These are phyloP conservation scores for Ambrosiella beaveri DNA, from an alignment of 2,329 filamentous ascomycete genomes.

Conservation along the genomic window DNA sequence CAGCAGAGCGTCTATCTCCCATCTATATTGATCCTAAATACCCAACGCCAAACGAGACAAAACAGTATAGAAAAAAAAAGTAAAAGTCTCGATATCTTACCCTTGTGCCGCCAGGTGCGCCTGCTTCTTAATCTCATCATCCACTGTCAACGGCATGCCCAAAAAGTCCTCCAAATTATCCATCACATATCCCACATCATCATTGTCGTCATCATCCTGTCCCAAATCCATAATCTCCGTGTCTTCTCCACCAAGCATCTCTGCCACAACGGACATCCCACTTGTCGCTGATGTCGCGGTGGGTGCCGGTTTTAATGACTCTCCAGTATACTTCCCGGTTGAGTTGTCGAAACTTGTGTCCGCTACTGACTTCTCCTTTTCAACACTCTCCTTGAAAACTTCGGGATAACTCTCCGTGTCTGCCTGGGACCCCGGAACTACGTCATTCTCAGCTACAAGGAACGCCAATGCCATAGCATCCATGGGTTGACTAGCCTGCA, in stretches of 20 bases:
- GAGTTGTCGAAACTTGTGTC: background rate
- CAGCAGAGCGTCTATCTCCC: background rate
- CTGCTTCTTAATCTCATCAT: constrained; percentile 17
- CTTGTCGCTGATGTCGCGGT: background rate
- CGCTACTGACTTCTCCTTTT: constrained; percentile 6
- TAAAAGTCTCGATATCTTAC: background rate
- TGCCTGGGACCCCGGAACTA: constrained; percentile 8
- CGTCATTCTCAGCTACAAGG: constrained; percentile 24
- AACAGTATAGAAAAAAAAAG: background rate
- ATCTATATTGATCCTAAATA: background rate
- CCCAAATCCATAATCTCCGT: constrained; percentile 1
- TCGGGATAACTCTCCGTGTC: constrained; percentile 9
- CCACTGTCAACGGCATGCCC: constrained; percentile 21
- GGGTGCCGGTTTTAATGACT: too few species aligned
- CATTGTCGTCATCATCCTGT: constrained; percentile 20
- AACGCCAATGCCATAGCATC: constrained; percentile 34
- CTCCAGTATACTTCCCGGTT: too few species aligned
- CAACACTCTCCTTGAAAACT: constrained; percentile 1
- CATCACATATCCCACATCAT: constrained; percentile 28
- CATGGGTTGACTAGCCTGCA: constrained; percentile 23
- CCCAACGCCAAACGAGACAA: background rate
- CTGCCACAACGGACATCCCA: background rate
- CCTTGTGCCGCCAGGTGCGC: constrained; percentile 3
- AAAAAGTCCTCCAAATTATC: constrained; percentile 30
- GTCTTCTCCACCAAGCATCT: background rate